These are phyloP conservation scores for Eragrostis nindensis DNA, from an alignment of 176 grass and related monocot species.

Conservation along the genomic window DNA sequence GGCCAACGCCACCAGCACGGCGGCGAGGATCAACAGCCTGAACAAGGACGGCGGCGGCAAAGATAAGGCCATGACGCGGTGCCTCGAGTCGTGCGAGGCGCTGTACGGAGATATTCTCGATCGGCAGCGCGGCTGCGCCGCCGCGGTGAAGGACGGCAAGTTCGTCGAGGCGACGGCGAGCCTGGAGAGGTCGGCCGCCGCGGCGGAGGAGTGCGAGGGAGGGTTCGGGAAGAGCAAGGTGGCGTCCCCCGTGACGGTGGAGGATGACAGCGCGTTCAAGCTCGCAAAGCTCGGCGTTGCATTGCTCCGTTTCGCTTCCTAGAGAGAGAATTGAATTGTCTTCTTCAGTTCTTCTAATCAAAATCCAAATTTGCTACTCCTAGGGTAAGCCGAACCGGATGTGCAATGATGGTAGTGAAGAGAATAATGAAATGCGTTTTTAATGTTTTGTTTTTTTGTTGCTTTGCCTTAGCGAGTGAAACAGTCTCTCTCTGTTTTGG, in stretches of 20 bases:
- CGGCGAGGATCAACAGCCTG: slow-evolving; percentile 31
- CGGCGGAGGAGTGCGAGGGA: slow-evolving; percentile 10
- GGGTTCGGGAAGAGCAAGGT: background rate
- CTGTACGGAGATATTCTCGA: slow-evolving; percentile 1
- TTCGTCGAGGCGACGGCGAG: background rate
- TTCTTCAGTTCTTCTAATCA: too few relatives aligned
- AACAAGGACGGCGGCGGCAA: too few relatives aligned
- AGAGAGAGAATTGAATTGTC: too few relatives aligned
- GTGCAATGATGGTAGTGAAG: too few relatives aligned
- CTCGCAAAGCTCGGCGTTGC: slow-evolving; percentile 38
- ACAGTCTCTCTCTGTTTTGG: too few relatives aligned
- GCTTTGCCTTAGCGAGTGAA: too few relatives aligned
- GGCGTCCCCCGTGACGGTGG: slow-evolving; percentile 15
- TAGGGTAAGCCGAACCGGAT: too few relatives aligned
- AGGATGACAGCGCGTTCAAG: slow-evolving; percentile 31
- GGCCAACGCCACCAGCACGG: slow-evolving; percentile 42
- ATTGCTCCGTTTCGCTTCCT: background rate
- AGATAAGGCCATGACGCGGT: background rate
- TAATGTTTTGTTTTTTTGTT: too few relatives aligned
- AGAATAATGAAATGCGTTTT: too few relatives aligned
- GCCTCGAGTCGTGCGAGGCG: slow-evolving; percentile 25
- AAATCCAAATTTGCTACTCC: too few relatives aligned
- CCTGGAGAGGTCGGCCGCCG: slow-evolving; percentile 25
- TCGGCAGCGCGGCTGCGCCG: background rate
- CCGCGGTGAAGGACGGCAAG: slow-evolving; percentile 2